Percentiles rank a stretch among this genome's conserved stretches.
These are phyloP conservation scores for Viridothelium virens DNA, from an alignment of 495 filamentous ascomycete species.

Conservation along the genomic window DNA sequence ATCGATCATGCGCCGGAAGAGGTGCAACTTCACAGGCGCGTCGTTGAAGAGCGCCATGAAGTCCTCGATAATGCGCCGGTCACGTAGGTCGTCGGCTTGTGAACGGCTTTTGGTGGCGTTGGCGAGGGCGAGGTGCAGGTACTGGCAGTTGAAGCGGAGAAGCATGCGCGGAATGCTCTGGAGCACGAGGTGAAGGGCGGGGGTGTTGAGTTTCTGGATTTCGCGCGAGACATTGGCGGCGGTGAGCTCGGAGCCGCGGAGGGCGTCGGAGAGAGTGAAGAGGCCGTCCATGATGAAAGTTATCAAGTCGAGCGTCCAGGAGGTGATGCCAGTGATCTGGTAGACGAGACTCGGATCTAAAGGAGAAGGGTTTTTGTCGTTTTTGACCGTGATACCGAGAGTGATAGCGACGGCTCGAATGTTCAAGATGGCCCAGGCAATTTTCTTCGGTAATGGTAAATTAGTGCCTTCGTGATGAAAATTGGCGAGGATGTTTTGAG, in stretches of 20 bases:
- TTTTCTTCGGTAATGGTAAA: conserved; percentile 50
- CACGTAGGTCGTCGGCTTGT: neutral
- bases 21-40: neutral
- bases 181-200: conserved; percentile 58
- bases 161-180: conserved; percentile 67
- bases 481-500: conserved; percentile 62
- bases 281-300: conserved; percentile 61
- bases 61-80: neutral
- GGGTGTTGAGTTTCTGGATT: conserved; percentile 42
- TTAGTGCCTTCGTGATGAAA: conserved; percentile 51
- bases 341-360: conserved; percentile 30
- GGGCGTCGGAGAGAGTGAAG: conserved; percentile 52
- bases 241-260: conserved; percentile 32
- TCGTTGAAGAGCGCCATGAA: neutral
- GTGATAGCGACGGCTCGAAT: conserved; percentile 55
- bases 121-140: conserved; percentile 53
- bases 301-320: conserved; percentile 63
- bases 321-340: conserved; percentile 17
- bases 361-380: conserved; percentile 39
- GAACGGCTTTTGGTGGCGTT: conserved; percentile 12
- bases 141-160: conserved; percentile 42
- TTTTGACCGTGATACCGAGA: conserved; percentile 41
- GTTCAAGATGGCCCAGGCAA: conserved; percentile 67
- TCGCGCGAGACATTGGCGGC: conserved; percentile 25
- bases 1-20: conserved; percentile 6